A percentile compares a stretch with the other conserved stretches of the same genome.
phyloP scores from a whole-genome alignment of 768 basidiomycete genomes.

The Calocera viscosa region DNA sequence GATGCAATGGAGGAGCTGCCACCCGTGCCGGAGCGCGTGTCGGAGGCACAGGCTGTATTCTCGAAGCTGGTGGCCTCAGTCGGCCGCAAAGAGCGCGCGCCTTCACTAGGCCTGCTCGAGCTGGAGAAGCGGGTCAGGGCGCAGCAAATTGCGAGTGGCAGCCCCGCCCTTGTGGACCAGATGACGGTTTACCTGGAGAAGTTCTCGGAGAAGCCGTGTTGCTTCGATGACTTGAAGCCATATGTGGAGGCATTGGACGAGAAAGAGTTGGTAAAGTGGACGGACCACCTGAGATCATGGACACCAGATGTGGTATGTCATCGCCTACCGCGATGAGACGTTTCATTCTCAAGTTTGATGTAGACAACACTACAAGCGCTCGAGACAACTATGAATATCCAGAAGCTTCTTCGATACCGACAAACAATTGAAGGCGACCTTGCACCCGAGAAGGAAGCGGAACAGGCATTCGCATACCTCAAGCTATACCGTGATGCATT shows the following conservation, averaged over 20 bases:
- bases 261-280: constrained; percentile 40
- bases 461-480: constrained; percentile 41
- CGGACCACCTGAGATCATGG: constrained; percentile 39
- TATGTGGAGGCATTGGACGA: constrained; percentile 37
- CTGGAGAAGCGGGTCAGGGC: constrained; percentile 47
- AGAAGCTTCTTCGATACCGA: constrained; percentile 58
- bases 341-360: constrained; percentile 6
- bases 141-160: constrained; percentile 4
- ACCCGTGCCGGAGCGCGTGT: constrained; percentile 20
- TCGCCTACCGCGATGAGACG: constrained; percentile 10
- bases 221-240: constrained; percentile 71
- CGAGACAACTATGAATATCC: constrained; percentile 57
- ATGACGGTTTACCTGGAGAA: constrained; percentile 56
- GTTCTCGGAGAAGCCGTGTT: constrained; percentile 72
- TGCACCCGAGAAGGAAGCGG: constrained; percentile 44
- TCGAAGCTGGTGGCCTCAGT: constrained; percentile 47
- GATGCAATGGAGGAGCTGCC: constrained; percentile 14
- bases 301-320: constrained; percentile 36
- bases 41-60: constrained; percentile 42
- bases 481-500: constrained; percentile 55
- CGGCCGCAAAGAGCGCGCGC: constrained; percentile 57
- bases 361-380: constrained; percentile 45
- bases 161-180: constrained; percentile 27
- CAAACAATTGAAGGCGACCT: constrained; percentile 37
- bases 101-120: constrained; percentile 59